Evolutionary conservation across 306 rosid genomes (phyloP), one percentile per base, ranked within the genome.

Genomic region (Cucurbita argyrosperma): DNA sequence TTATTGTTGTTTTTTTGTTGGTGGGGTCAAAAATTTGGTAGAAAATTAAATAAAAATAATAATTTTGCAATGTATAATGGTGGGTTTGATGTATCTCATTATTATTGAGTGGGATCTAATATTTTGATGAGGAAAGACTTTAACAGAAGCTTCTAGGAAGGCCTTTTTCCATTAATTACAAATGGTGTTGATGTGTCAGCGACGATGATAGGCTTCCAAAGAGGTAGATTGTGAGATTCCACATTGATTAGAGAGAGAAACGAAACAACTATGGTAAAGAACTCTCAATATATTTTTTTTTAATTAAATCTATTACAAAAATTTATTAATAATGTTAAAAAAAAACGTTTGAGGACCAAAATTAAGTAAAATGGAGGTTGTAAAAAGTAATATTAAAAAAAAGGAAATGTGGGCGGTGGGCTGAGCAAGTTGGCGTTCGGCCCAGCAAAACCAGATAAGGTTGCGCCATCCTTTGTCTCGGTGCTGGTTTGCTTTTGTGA

Each of bases 371-470:
- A 13, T 11, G 11, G 6, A 2, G 5, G 6, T 16, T 6, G 7
- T 1, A 54, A 18, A 54, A n/a, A 7, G 19, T 18, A 8, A 55
- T 18, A 26, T 23, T 11, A 40, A 7, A 8, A 37, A 15, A 39
- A 0, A 63, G 3, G 6, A 3, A 39, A 63, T 5, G 53, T 49
- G 71, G 53, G 37, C 53, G 35, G 38, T 18, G 71, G 71, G 71
- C 71, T 65, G 71, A 43, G 71, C 71, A 65, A 65, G 38, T 65
- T 65, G 53, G 71, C 38, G 16, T 43, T 65, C 51, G 71, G 71
- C 71, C 71, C 71, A 65, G 52, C 53, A 65, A 10, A 65, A 18
- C 39, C 69, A 16, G 69, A 63, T 63, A 39, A 63, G 69, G 49
- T 16, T 16, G 0, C 69, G 69, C 26, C 69, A 63, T 21, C 23